Evolutionary conservation across 768 basidiomycete genomes (phyloP).

Genomic region (Auricularia auricula-judae): DNA sequence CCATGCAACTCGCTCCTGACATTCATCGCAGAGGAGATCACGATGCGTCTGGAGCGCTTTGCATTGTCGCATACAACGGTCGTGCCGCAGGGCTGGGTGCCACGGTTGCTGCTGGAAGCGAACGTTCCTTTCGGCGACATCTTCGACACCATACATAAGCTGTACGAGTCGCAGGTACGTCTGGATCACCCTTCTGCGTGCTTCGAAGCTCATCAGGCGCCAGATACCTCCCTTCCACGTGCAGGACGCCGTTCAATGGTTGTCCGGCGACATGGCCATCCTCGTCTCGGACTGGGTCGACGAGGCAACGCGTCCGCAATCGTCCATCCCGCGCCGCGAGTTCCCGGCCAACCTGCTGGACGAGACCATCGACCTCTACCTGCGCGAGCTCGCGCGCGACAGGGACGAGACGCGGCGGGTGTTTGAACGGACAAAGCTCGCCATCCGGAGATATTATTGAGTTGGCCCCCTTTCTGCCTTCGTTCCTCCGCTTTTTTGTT

Average conservation of each 20-base stretch:
- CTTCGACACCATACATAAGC: constrained; percentile 76
- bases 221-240: constrained; percentile 79
- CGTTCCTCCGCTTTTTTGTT: neutral
- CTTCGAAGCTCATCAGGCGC: neutral
- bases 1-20: too few relatives aligned
- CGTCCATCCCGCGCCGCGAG: constrained; percentile 47
- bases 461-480: neutral
- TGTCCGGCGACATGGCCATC: constrained; percentile 73
- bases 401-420: constrained; percentile 48
- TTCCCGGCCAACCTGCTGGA: constrained; percentile 75
- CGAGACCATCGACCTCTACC: constrained; percentile 59
- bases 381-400: constrained; percentile 53
- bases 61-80: constrained; percentile 46
- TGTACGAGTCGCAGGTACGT: constrained; percentile 78
- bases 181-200: neutral
- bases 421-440: constrained; percentile 63
- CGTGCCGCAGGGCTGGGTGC: constrained; percentile 71
- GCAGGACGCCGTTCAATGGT: constrained; percentile 65
- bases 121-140: constrained; percentile 72
- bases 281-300: constrained; percentile 74
- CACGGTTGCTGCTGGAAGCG: constrained; percentile 67
- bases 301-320: constrained; percentile 62
- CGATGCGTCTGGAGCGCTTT: constrained; percentile 66
- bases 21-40: constrained; percentile 49
- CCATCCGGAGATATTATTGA: constrained; percentile 64